Evolutionary conservation across 768 basidiomycete species (phyloP), one percentile per base, ranked within the genome.

Genomic region (Termitomyces sp.): DNA sequence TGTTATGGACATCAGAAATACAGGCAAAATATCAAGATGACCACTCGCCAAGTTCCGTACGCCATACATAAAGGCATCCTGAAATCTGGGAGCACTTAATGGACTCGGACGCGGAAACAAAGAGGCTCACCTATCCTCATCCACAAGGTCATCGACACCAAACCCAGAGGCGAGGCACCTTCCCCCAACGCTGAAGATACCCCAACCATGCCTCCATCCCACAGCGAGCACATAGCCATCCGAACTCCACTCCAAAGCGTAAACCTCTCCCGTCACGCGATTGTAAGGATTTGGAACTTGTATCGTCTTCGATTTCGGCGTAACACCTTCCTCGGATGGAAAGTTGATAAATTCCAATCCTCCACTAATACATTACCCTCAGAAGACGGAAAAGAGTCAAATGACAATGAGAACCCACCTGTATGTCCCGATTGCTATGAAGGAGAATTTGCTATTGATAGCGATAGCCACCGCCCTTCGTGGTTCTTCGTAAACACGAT

Each of bases 171-270:
- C 88, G 30, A 92, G 78, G 65, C 94, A 91, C 54, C 93, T 80
- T 6, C 96, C 96, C 13, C 91, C 90, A 12, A 94, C 86, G 67
- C 88, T 94, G 73, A 94, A 90, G 6, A 96, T 80, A 3, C 86
- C 91, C 94, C 94, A 98, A 7, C 93, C 95, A 54, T 81, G 72
- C 60, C 85, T 80, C 90, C 93, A 97, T 0, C 93, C 96, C 2
- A 94, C 93, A 35, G 94, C 95, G 12, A 99, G 76, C 6, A 92
- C 92, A 72, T 94, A 94, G 2, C 96, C 96, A 71, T 99, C 97
- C 0, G 91, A 91, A 52, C 91, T 95, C 96, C 95, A 98, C 64
- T 93, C 85, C 70, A 96, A 77, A 12, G 82, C 70, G 58, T 71
- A 81, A 5, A 93, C 84, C 42, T 80, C 72, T 1, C 91, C 92